A percentile compares a stretch with the other conserved stretches of the same genome.
Evolutionary conservation across 2,329 filamentous ascomycete species (phyloP).

Genomic region (Fonsecaea pugnacius): DNA sequence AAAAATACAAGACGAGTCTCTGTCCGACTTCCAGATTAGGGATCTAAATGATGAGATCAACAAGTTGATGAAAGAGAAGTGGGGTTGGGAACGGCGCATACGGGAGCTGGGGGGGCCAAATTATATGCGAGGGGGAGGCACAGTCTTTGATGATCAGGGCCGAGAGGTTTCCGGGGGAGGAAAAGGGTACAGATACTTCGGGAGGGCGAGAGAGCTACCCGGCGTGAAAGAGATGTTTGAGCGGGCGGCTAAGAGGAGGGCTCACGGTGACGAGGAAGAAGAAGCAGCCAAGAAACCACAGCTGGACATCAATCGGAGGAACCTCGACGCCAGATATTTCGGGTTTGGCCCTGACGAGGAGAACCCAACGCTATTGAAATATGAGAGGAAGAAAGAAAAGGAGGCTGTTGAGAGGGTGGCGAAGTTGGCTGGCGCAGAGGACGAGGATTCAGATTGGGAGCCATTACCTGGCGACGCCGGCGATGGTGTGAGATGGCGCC

Average conservation of each 20-base stretch:
- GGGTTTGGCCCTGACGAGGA: constrained; percentile 94
- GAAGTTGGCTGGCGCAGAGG: constrained; percentile 61
- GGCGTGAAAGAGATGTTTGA: constrained; percentile 97
- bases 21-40: constrained; percentile 96
- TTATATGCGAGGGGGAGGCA: constrained; percentile 78
- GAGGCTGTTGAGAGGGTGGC: constrained; percentile 73
- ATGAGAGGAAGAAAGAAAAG: constrained; percentile 81
- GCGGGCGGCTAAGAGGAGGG: constrained; percentile 66
- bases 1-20: constrained; percentile 85
- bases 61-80: constrained; percentile 97
- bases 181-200: constrained; percentile 94
- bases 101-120: constrained; percentile 94
- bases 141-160: constrained; percentile 74
- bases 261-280: constrained; percentile 71
- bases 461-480: constrained; percentile 83
- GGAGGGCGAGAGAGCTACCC: constrained; percentile 82
- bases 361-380: constrained; percentile 76
- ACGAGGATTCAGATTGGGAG: constrained; percentile 74
- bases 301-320: constrained; percentile 55
- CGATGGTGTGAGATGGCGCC: constrained; percentile 78
- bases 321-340: constrained; percentile 93
- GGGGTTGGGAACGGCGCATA: constrained; percentile 98
- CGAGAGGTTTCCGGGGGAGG: constrained; percentile 72
- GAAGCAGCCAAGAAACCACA: constrained; percentile 42
- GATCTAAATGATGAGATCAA: constrained; percentile 99